Evolutionary conservation across 2,329 filamentous ascomycete genomes (phyloP).

Genomic region (Ceratocystis eucalypticola): DNA sequence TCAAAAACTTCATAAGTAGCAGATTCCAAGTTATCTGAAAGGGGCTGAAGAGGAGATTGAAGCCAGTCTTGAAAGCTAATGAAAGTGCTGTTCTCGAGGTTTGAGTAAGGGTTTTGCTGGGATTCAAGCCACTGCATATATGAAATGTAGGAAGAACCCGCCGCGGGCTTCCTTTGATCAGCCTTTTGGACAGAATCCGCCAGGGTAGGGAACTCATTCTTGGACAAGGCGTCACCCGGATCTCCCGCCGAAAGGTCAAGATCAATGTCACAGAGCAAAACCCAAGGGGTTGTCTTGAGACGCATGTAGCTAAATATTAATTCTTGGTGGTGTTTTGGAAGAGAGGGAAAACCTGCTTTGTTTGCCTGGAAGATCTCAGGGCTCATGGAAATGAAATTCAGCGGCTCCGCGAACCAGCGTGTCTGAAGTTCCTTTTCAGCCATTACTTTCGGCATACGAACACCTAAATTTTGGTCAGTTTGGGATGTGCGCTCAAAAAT

Average conservation of each 20-base stretch:
- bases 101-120: slow-evolving; percentile 53
- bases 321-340: slow-evolving; percentile 47
- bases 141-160: slow-evolving; percentile 43
- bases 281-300: slow-evolving; percentile 48
- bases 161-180: slow-evolving; percentile 24
- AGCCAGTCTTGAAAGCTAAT: slow-evolving; percentile 76
- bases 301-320: slow-evolving; percentile 51
- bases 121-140: slow-evolving; percentile 78
- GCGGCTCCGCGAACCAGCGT: slow-evolving; percentile 56
- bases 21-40: slow-evolving; percentile 92
- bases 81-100: slow-evolving; percentile 39
- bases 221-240: slow-evolving; percentile 25
- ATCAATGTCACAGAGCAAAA: slow-evolving; percentile 50
- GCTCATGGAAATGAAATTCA: slow-evolving; percentile 46
- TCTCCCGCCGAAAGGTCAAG: slow-evolving; percentile 28
- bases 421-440: slow-evolving; percentile 48
- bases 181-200: slow-evolving; percentile 43
- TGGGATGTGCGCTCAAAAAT: not conserved
- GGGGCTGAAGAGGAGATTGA: slow-evolving; percentile 83
- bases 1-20: slow-evolving; percentile 98
- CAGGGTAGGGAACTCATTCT: slow-evolving; percentile 53
- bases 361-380: slow-evolving; percentile 46
- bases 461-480: slow-evolving; percentile 12
- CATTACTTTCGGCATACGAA: slow-evolving; percentile 41
- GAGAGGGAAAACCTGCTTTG: slow-evolving; percentile 45